A percentile compares a stretch with the other conserved stretches of the same genome.
Evolutionary conservation across 139 green algal species (phyloP).

Genomic region (Tetradesmus lagerheimii): DNA sequence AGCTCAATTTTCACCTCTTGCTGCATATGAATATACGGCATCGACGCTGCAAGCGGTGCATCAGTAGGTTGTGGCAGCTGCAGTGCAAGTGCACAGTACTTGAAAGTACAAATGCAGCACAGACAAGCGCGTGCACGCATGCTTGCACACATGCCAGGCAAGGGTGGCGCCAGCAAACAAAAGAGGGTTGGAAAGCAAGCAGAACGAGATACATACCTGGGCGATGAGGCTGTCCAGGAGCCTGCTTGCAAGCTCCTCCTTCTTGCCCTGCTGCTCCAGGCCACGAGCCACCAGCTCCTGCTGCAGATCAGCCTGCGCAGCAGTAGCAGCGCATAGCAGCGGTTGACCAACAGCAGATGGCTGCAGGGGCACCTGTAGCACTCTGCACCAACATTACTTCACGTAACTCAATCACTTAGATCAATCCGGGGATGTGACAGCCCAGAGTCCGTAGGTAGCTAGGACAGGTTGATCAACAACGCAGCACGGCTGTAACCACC

Average conservation of each 20-base stretch:
- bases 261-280: constrained; percentile 13
- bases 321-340: not conserved
- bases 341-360: not conserved
- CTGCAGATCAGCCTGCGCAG: constrained; percentile 19
- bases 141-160: not conserved
- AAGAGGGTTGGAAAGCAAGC: too few relatives aligned
- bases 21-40: not conserved
- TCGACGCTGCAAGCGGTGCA: not conserved
- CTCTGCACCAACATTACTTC: not conserved
- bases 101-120: not conserved
- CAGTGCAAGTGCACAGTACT: not conserved
- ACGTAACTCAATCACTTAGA: not conserved
- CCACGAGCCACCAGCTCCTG: constrained; percentile 22
- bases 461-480: not conserved
- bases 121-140: not conserved
- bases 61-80: too few relatives aligned
- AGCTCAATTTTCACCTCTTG: not conserved
- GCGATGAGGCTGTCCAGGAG: constrained; percentile 40
- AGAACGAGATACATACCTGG: constrained; percentile 13
- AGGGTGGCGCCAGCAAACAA: too few relatives aligned
- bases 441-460: not conserved
- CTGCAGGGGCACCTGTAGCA: not conserved
- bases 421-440: not conserved
- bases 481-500: not conserved
- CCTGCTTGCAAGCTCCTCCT: constrained; percentile 1